Evolutionary conservation across 139 green algal species (phyloP), one percentile per base, ranked within the genome.

Genomic region (Choricystis sp.): DNA sequence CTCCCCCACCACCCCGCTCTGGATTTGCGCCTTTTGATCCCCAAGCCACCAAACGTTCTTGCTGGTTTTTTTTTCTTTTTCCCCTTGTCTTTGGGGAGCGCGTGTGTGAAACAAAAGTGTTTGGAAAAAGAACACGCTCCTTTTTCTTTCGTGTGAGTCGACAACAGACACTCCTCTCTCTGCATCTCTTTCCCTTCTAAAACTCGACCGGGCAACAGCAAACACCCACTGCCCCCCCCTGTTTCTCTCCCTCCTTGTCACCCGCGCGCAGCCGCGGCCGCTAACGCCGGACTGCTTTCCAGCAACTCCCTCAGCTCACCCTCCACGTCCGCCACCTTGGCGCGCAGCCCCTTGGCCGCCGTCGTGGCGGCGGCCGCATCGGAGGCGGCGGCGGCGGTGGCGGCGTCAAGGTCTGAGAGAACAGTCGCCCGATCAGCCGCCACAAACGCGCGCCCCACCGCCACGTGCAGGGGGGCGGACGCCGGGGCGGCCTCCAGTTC

Each of bases 381-480:
- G 3, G 57, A 29, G 40, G 70, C 72, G 24, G n/a, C 29, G 19
- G 29, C 30, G 25, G 49, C 31, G 9, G 74, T 57, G 19, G 22
- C 29, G 27, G 69, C 67, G 57, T 78, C 57, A 49, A 78, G 49
- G 26, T 70, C 48, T 0, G 26, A 28, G 63, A 74, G 68, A 16
- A 78, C 24, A 23, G 49, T 26, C 19, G 31, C 40, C 9, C 40
- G 9, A 52, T 21, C 9, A 9, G 40, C 2, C 20, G 24, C 1
- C 23, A 57, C 67, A 68, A 56, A 78, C 62, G 72, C 72, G n/a
- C 71, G 74, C 29, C 72, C 72, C 14, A 78, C 61, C 3, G 55
- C 29, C 21, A 29, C 26, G 55, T 78, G 74, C 1, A 61, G 69
- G 24, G 19, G 4, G 5, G 57, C 56, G 29, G 49, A 31, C 14